phyloP scores from a whole-genome alignment of 2,329 filamentous ascomycete genomes.

The Sordariomycetes sp. region DNA sequence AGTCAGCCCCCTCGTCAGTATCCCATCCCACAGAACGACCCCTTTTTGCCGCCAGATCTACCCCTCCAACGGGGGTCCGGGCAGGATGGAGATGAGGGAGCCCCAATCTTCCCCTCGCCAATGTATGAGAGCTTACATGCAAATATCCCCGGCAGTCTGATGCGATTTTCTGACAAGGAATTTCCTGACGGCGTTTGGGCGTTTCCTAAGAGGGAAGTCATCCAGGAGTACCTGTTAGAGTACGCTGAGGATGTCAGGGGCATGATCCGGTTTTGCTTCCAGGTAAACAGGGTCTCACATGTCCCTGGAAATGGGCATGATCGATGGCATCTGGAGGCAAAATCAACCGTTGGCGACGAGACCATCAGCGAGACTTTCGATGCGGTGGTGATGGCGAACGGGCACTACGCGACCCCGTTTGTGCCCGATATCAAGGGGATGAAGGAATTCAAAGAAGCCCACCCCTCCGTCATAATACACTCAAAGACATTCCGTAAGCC shows the following conservation, averaged over 20 bases:
- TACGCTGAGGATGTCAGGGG: conserved; percentile 62
- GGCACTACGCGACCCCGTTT: conserved; percentile 63
- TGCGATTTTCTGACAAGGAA: conserved; percentile 65
- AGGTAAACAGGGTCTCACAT: conserved; percentile 52
- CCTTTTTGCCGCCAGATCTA: conserved; percentile 51
- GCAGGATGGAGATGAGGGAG: conserved; percentile 7
- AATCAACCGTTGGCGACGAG: conserved; percentile 34
- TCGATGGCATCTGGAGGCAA: conserved; percentile 53
- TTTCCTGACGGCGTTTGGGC: conserved; percentile 59
- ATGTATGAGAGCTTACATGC: conserved; percentile 78
- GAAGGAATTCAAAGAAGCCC: conserved; percentile 43
- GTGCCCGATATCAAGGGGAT: conserved; percentile 56
- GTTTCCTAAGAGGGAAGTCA: conserved; percentile 63
- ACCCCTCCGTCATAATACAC: conserved; percentile 57
- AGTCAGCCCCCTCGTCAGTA: conserved; percentile 34
- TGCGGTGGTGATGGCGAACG: conserved; percentile 66
- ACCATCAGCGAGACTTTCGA: conserved; percentile 49
- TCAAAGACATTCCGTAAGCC: conserved; percentile 73
- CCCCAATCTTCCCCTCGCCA: conserved; percentile 66
- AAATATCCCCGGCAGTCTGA: conserved; percentile 75
- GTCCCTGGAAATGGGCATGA: conserved; percentile 19
- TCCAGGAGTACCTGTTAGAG: conserved; percentile 63
- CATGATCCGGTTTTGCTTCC: conserved; percentile 60
- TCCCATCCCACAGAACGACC: conserved; percentile 60
- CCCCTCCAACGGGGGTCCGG: conserved; percentile 42